Evolutionary conservation across 2,329 filamentous ascomycete species (phyloP), one percentile per base, ranked within the genome.

Genomic region (Clonostachys rhizophaga): DNA sequence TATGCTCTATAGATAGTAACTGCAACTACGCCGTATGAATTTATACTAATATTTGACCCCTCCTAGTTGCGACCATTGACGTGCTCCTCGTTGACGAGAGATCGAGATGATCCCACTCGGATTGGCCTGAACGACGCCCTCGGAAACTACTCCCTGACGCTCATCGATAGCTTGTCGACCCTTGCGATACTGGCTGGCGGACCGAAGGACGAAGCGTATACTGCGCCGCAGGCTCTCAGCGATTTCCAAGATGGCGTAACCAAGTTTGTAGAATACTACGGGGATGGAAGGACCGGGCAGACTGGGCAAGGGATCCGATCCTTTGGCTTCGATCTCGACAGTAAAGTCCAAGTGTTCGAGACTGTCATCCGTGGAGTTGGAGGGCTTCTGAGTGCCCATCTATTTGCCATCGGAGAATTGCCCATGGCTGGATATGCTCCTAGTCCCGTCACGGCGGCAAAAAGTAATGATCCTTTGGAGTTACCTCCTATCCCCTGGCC

Each of bases 271-370:
- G 73, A 82, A 53, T 75, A 94, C 56, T 97, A 96, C 64, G 92
- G 92, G 5, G 91, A 96, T 66, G 92, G 91, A 2, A 83, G 83
- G 33, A 68, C 74, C 9, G 86, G 87, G 4, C 73, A 79, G 13
- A 75, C 76, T 6, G 89, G 88, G 7, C 76, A 81, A 59, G 92
- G 92, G 5, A 73, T 78, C 48, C 77, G 90, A 53, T 84, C 84
- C 5, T 79, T 83, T 47, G 94, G 91, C 0, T 99, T 99, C 59
- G 90, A 99, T 65, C 74, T 96, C 39, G 92, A 99, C 67, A 96
- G 91, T 71, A 99, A 97, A 68, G 94, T 99, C 3, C 92, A 99
- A 69, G 90, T 99, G 37, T 99, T 99, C 60, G 94, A 99, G 71
- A 97, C 92, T 1, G 92, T 96, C 35, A 99, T 99, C 56, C 81